A percentile compares a stretch with the other conserved stretches of the same genome.
phyloP scores from a whole-genome alignment of 2,329 filamentous ascomycete genomes.

The Colletotrichum liaoningense region DNA sequence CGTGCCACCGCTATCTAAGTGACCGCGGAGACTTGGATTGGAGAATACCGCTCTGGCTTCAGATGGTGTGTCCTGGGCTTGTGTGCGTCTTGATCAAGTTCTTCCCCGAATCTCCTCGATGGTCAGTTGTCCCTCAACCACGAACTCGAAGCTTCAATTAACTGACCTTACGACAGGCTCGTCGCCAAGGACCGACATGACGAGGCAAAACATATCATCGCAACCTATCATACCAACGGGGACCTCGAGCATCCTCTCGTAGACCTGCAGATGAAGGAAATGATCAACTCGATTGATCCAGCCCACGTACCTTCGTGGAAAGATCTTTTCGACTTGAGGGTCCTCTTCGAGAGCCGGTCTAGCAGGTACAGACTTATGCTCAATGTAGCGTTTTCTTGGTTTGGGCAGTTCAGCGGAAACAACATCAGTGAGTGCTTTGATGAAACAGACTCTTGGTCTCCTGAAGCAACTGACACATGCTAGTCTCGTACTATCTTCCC shows the following conservation, averaged over 20 bases:
- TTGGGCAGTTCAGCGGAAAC: constrained; percentile 49
- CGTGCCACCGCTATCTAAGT: constrained; percentile 43
- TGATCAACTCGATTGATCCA: constrained; percentile 35
- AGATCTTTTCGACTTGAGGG: constrained; percentile 49
- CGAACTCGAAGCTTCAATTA: background rate
- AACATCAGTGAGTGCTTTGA: constrained; percentile 42
- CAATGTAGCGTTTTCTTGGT: constrained; percentile 53
- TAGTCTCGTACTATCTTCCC: constrained; percentile 51
- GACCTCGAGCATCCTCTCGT: constrained; percentile 44
- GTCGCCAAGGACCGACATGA: constrained; percentile 59
- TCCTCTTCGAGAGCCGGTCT: constrained; percentile 48
- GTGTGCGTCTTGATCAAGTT: constrained; percentile 46
- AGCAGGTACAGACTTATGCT: constrained; percentile 51
- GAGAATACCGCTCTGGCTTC: constrained; percentile 48
- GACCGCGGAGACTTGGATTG: constrained; percentile 43
- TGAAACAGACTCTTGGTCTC: constrained; percentile 37
- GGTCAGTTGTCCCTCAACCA: constrained; percentile 7
- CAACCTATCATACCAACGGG: constrained; percentile 60
- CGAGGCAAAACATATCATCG: constrained; percentile 60
- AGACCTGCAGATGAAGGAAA: constrained; percentile 31
- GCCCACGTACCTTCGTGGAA: constrained; percentile 42
- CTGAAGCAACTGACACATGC: background rate
- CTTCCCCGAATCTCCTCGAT: constrained; percentile 49
- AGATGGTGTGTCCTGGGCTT: constrained; percentile 46
- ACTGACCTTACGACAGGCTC: constrained; percentile 55